Evolutionary conservation across 2,329 filamentous ascomycete species (phyloP).

Genomic region (Colletotrichum gloeosporioides): DNA sequence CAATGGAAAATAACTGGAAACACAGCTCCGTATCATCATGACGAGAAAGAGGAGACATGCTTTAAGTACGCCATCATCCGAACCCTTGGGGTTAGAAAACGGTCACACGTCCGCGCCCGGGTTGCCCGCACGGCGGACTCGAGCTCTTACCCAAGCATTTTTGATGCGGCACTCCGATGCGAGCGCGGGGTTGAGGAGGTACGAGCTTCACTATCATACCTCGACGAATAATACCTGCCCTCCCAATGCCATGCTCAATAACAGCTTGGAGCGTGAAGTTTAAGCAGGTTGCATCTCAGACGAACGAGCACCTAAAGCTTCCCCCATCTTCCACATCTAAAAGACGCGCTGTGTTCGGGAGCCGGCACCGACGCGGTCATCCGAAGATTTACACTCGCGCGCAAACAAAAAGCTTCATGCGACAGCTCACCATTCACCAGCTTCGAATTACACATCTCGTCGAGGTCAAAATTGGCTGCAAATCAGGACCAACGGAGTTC

Average conservation of each 20-base stretch:
- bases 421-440: neutral
- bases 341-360: neutral
- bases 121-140: neutral
- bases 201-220: neutral
- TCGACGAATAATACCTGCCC: neutral
- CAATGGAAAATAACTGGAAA: neutral
- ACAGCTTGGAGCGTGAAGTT: neutral
- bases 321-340: neutral
- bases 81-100: neutral
- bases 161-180: slow-evolving; percentile 6
- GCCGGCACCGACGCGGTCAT: neutral
- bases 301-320: neutral
- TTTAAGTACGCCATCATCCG: slow-evolving; percentile 11
- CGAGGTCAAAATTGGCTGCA: neutral
- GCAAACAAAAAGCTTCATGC: neutral
- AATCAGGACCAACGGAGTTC: neutral
- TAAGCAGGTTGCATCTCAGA: neutral
- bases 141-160: neutral
- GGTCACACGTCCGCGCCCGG: neutral
- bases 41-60: neutral
- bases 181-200: neutral
- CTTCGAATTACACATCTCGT: neutral
- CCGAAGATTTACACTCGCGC: neutral
- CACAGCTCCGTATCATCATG: rapidly evolving
- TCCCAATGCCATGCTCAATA: neutral